Evolutionary conservation across 805 yeast genomes (phyloP).

Genomic region (Ogataea methanolica): DNA sequence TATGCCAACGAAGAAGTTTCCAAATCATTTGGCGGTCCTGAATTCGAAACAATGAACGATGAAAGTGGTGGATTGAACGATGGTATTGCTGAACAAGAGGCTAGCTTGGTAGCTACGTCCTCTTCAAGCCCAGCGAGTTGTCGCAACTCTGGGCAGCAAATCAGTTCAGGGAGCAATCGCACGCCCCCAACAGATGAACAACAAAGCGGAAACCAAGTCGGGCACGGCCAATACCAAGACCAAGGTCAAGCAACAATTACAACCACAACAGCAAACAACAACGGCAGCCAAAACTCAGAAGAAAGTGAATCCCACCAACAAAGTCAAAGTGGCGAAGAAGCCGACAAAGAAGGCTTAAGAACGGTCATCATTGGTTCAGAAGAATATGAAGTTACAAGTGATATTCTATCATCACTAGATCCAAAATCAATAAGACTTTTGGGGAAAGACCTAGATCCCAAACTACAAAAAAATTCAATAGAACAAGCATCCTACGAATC

Average conservation of each 20-base stretch:
- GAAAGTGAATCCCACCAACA: slow-evolving; percentile 1
- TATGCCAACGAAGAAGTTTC: slow-evolving; percentile 8
- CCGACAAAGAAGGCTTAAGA: slow-evolving; percentile 7
- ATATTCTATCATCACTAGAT: slow-evolving; percentile 17
- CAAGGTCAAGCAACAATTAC: neutral
- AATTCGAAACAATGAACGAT: slow-evolving; percentile 16
- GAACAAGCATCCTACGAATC: neutral
- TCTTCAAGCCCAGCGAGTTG: slow-evolving; percentile 2
- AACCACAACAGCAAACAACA: neutral
- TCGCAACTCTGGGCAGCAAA: slow-evolving; percentile 8
- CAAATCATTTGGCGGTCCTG: slow-evolving; percentile 12
- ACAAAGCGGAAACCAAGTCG: neutral
- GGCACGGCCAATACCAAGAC: slow-evolving; percentile 6
- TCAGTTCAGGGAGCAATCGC: slow-evolving; percentile 18
- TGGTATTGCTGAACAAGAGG: slow-evolving; percentile 18
- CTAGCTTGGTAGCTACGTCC: neutral
- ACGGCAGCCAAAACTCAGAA: neutral
- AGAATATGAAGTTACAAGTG: slow-evolving; percentile 18
- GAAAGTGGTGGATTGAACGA: slow-evolving; percentile 24
- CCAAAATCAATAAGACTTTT: slow-evolving; percentile 14
- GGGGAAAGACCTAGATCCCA: too few relatives aligned
- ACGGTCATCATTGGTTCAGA: slow-evolving; percentile 14
- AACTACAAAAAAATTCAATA: too few relatives aligned
- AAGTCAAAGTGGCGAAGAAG: slow-evolving; percentile 5
- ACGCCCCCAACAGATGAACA: slow-evolving; percentile 1